These are phyloP conservation scores for Leccinum ochraceum DNA, from an alignment of 768 basidiomycete genomes.

Conservation along the genomic window DNA sequence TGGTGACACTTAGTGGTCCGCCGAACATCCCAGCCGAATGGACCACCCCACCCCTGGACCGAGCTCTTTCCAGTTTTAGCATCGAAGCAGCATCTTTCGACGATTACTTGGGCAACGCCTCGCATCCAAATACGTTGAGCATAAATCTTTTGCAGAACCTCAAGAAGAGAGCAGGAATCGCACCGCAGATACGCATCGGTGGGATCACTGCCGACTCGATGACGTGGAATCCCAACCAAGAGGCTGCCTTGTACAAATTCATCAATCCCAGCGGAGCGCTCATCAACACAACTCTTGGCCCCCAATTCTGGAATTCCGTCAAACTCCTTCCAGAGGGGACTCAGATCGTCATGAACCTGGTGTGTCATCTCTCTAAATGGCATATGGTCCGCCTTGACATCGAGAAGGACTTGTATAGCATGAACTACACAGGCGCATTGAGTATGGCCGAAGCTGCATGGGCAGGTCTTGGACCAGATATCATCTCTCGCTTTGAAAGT, in stretches of 20 bases:
- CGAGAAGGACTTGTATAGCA: conserved; percentile 45
- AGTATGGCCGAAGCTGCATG: conserved; percentile 45
- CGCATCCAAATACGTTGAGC: conserved; percentile 45
- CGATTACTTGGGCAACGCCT: conserved; percentile 48
- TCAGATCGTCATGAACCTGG: conserved; percentile 48
- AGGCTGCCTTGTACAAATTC: conserved; percentile 37
- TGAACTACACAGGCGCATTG: conserved; percentile 44
- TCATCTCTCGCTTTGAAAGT: conserved; percentile 50
- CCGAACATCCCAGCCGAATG: conserved; percentile 40
- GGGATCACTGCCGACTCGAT: conserved; percentile 58
- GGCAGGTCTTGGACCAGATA: conserved; percentile 35
- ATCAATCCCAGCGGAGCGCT: conserved; percentile 45
- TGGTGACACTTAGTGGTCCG: conserved; percentile 41
- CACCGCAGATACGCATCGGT: conserved; percentile 52
- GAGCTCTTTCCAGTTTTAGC: conserved; percentile 52
- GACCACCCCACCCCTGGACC: conserved; percentile 46
- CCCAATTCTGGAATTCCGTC: conserved; percentile 51
- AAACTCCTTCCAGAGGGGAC: conserved; percentile 45
- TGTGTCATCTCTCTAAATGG: conserved; percentile 17
- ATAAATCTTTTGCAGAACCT: conserved; percentile 48
- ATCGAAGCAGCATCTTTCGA: conserved; percentile 57
- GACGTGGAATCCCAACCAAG: conserved; percentile 45
- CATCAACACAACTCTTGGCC: conserved; percentile 53
- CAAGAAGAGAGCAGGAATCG: conserved; percentile 43
- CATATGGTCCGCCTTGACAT: not conserved